Evolutionary conservation across 768 basidiomycete genomes (phyloP), one percentile per base, ranked within the genome.

Genomic region (Krasilnikovozyma curviuscula): DNA sequence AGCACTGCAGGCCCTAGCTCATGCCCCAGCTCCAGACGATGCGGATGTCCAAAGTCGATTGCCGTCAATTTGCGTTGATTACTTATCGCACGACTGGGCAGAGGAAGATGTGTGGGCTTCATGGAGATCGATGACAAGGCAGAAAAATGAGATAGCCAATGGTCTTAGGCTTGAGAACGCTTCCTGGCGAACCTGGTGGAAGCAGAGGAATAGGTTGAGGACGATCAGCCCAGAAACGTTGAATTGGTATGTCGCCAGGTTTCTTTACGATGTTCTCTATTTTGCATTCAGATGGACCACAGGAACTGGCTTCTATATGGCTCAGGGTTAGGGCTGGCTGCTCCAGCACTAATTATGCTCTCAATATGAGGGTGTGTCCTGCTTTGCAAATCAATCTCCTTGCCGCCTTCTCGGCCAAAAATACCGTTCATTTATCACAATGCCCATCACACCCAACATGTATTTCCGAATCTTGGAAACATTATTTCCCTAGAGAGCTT

Each of bases 151-250:
- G 67, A 93, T 98, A 61, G 77, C 84, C 6, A 97, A 98, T 63
- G 91, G 91, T 40, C 71, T 81, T 40, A 71, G 91, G 41, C 75
- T 98, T 48, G 93, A 98, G 71, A 98, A 98, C 60, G 93, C 93
- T 8, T 84, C 81, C 52, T 98, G 91, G 91, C 70, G 91, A 34
- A 97, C 89, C 1, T 98, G 91, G 91, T 95, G 89, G 79, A 95
- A 97, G 68, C 89, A 95, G 73, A 71, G 91, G 54, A 93, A 93
- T 59, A 83, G 88, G 55, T 74, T 98, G 53, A 83, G 80, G 69
- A 98, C 91, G 0, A 73, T 98, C 62, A 81, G 79, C 23, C 91
- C 91, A 49, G 93, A 98, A 70, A 93, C 89, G 3, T 76, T 98
- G 57, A 98, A 98, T 65, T 98, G 91, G 91, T 95, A 60, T 59